Base-by-base conservation (phyloP, 352 stramenopile genomes). In the Phytophthora tentaculata region DNA sequence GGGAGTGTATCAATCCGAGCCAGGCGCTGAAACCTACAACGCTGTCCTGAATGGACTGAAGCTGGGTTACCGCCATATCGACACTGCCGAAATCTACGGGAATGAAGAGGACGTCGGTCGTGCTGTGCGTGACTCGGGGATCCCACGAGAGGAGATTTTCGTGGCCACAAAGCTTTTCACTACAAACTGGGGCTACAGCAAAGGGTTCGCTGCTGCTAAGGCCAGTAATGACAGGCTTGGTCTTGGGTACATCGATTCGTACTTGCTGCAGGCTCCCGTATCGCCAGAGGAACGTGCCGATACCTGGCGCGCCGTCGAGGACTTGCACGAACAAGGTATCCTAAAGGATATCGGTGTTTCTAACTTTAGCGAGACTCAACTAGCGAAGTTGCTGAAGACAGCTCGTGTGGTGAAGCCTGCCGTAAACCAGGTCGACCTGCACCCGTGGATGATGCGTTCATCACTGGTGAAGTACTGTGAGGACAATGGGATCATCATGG, bases 61-160 rank as follows among this genome's bases (percentile, higher is more conserved):
- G 29, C 65, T 92, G 1, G 90, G 92, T 41, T 96, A 96, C 59
- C 77, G 92, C 20, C 88, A 96, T 64, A 96, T 97, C 59, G 92
- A 98, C 68, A 93, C 87, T 2, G 91, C 92, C 1, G 74, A 95
- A 41, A 65, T 86, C 9, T 97, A 97, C 65, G 45, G 86, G 37
- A 98, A 98, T 66, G 89, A 97, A 13, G 29, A 37, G 29, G 29
- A 37, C 9, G 29, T 37, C 7, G 29, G 29, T 13, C 64, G 73
- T 8, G 93, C 76, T 5, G 59, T 92, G 17, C 57, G 47, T 17
- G 90, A 97, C 50, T 90, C 86, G 0, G 83, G 89, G 3, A 67
- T 97, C 5, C 29, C 29, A 10, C 29, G 29, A 8, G 29, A 37
- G 29, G 67, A 95, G 24, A 74, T 97, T 49, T 97, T 96, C 61